Percentiles rank a stretch among this genome's conserved stretches.
These are phyloP conservation scores for Fusarium sacchari DNA, from an alignment of 2,329 filamentous ascomycete species.

Conservation along the genomic window DNA sequence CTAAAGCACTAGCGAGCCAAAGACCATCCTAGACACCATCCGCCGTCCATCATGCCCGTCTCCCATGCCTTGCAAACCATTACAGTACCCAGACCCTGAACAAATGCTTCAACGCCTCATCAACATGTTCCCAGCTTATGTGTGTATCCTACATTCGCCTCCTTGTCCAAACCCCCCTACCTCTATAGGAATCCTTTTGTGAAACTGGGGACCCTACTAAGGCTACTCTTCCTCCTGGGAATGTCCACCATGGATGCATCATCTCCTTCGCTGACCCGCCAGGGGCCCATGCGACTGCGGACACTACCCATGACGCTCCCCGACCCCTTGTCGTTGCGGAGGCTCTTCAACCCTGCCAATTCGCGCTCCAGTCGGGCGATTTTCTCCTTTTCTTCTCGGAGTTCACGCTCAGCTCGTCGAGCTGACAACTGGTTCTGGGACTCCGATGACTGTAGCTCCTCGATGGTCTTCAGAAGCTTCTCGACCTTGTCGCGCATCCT, in stretches of 20 bases:
- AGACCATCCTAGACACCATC: slow-evolving; percentile 23
- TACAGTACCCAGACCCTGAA: slow-evolving; percentile 27
- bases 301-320: slow-evolving; percentile 59
- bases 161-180: background rate
- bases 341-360: slow-evolving; percentile 83
- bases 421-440: slow-evolving; percentile 82
- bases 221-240: slow-evolving; percentile 73
- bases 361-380: slow-evolving; percentile 85
- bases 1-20: slow-evolving; percentile 23
- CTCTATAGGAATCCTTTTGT: slow-evolving; percentile 80
- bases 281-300: slow-evolving; percentile 49
- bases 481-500: slow-evolving; percentile 92
- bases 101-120: slow-evolving; percentile 41
- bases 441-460: slow-evolving; percentile 91
- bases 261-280: slow-evolving; percentile 53
- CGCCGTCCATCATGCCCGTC: slow-evolving; percentile 17
- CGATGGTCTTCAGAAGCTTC: slow-evolving; percentile 88
- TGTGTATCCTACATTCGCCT: slow-evolving; percentile 23
- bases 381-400: slow-evolving; percentile 89
- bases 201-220: slow-evolving; percentile 71
- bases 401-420: slow-evolving; percentile 87
- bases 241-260: slow-evolving; percentile 59
- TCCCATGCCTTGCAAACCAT: slow-evolving; percentile 15
- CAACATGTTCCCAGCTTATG: slow-evolving; percentile 24
- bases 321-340: slow-evolving; percentile 71